Evolutionary conservation across 208 protist species (phyloP).

Genomic region (Crithidia mellificae): DNA sequence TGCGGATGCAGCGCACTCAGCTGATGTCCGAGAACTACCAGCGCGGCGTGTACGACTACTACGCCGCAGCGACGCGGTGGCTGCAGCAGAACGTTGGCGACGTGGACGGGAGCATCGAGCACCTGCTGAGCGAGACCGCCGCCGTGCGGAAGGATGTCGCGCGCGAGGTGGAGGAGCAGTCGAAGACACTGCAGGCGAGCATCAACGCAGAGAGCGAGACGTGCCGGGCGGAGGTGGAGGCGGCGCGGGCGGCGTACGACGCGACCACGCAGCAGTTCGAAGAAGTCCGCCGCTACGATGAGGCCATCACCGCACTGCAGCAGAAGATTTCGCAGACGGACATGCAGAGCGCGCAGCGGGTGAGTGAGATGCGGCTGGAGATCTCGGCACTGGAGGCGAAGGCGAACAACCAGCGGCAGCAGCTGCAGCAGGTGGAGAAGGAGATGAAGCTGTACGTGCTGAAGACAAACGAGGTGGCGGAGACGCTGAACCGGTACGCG

Average conservation of each 20-base stretch:
- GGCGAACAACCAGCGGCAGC: slow-evolving; percentile 49
- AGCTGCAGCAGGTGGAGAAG: slow-evolving; percentile 61
- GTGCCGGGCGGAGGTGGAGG: slow-evolving; percentile 38
- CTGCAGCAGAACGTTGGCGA: slow-evolving; percentile 59
- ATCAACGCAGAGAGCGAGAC: slow-evolving; percentile 44
- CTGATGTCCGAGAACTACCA: slow-evolving; percentile 62
- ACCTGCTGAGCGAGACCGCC: slow-evolving; percentile 64
- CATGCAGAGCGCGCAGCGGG: slow-evolving; percentile 57
- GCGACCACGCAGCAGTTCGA: slow-evolving; percentile 47
- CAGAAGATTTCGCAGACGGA: slow-evolving; percentile 58
- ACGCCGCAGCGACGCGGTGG: slow-evolving; percentile 54
- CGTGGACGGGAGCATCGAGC: slow-evolving; percentile 47
- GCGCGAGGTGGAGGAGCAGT: slow-evolving; percentile 44
- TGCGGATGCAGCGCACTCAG: slow-evolving; percentile 52
- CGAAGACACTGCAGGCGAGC: slow-evolving; percentile 40
- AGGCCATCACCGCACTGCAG: slow-evolving; percentile 50
- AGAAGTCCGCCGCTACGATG: slow-evolving; percentile 61
- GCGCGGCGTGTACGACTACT: slow-evolving; percentile 77
- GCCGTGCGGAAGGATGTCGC: slow-evolving; percentile 58
- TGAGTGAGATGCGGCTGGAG: slow-evolving; percentile 76
- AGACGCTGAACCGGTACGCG: slow-evolving; percentile 51
- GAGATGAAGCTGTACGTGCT: slow-evolving; percentile 53
- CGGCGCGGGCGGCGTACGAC: slow-evolving; percentile 47
- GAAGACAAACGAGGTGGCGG: slow-evolving; percentile 53
- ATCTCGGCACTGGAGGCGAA: slow-evolving; percentile 66